Base-by-base conservation (phyloP, 164 flowering plant genomes). In the Warburgia ugandensis region DNA sequence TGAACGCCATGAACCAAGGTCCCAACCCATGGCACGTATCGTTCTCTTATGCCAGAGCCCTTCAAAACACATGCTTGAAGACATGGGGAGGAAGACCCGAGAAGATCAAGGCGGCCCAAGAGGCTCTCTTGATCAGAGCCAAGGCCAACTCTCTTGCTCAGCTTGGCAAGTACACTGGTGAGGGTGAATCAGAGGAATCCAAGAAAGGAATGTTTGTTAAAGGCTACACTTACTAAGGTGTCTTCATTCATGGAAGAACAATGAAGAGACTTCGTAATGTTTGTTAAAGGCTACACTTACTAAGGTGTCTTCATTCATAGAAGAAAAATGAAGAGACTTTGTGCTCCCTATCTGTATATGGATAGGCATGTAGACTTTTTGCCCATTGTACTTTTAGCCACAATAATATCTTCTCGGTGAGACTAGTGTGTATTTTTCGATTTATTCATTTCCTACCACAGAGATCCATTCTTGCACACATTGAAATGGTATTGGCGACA, bases 21-120 rank as follows among this genome's bases (percentile, higher is more conserved):
- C 78, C 95, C 2, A 75, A 81, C 83, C 86, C 89, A 46, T 89
- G 95, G 95, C 97, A 83, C 50, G 97, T 89, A 42, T 85, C 97
- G 0, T 88, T 88, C 89, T 89, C 97, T 3, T 85, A 85, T 29
- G 92, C 92, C 2, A 69, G 95, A 57, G 95, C 95, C 16, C 95
- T 83, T 19, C 92, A 83, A 49, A 89, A 83, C 86, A 85, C 97
- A 29, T 81, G 87, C 81, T 55, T 89, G 66, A 86, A 85, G 84
- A 83, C 76, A 36, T 85, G 97, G 97, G 92, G 85, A 28, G 97
- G 97, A 62, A 53, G 75, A 37, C 80, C 91, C 0, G 97, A 85
- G 78, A 88, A 83, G 12, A 87, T 83, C 52, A 66, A 73, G 75
- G 86, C 71, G 0, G 97, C 97, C 50, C 95, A 83, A 65, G 85